Evolutionary conservation across 2,329 filamentous ascomycete species (phyloP).

Genomic region (Ilyonectria robusta): DNA sequence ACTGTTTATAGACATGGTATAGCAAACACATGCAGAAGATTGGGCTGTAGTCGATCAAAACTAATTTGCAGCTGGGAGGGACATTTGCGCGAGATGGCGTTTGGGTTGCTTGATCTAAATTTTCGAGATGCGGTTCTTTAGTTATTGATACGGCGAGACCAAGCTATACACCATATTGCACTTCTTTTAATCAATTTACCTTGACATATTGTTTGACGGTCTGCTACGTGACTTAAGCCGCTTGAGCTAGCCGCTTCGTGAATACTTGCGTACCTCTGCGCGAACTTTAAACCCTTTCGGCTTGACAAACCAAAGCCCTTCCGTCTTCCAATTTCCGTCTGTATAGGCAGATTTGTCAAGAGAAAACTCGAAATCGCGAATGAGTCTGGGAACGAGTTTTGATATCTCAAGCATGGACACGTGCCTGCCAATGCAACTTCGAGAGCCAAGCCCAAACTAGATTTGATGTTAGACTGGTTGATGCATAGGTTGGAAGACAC

Average conservation of each 20-base stretch:
- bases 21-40: slow-evolving; percentile 8
- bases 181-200: background rate
- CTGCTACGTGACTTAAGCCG: no score
- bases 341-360: background rate
- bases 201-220: background rate
- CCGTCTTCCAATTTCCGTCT: slow-evolving; percentile 1
- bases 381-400: slow-evolving; percentile 38
- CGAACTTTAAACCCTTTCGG: slow-evolving; percentile 18
- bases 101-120: background rate
- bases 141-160: background rate
- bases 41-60: background rate
- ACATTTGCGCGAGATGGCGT: background rate
- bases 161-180: background rate
- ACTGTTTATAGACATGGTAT: slow-evolving; percentile 14
- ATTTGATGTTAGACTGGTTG: background rate
- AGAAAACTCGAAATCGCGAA: slow-evolving; percentile 42
- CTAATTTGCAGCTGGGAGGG: no score
- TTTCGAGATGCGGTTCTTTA: background rate
- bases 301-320: slow-evolving; percentile 29
- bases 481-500: background rate
- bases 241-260: background rate
- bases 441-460: slow-evolving; percentile 43
- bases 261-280: background rate
- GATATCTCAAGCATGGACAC: slow-evolving; percentile 46
- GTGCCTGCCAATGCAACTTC: slow-evolving; percentile 42